Percentiles rank a stretch among this genome's conserved stretches.
Evolutionary conservation across 2,329 filamentous ascomycete genomes (phyloP).

Genomic region (Epichloe typhina): DNA sequence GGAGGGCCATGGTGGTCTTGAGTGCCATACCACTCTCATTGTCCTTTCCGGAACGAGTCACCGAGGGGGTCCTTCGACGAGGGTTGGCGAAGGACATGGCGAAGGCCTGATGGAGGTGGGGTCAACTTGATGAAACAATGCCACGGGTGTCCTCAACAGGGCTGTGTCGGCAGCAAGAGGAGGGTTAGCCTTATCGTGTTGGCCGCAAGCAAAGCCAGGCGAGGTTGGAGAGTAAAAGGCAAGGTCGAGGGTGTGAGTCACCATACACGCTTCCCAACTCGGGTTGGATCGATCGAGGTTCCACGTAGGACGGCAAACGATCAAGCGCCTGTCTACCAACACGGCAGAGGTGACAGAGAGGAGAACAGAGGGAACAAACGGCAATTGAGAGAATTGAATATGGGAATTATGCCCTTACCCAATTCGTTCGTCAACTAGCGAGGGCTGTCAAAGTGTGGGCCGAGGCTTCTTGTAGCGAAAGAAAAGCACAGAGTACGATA

Average conservation of each 20-base stretch:
- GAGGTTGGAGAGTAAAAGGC: background rate
- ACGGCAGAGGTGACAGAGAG: background rate
- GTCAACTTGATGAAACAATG: background rate
- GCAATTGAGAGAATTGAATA: background rate
- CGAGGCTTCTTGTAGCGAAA: background rate
- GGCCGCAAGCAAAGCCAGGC: background rate
- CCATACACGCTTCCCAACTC: background rate
- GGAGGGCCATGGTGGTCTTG: conserved; percentile 35
- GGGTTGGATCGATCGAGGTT: background rate
- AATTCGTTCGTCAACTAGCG: background rate
- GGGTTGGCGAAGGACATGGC: conserved; percentile 37
- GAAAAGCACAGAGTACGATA: background rate
- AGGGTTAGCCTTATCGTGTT: background rate
- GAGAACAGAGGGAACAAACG: background rate
- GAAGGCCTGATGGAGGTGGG: conserved; percentile 1
- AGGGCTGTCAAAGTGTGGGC: background rate
- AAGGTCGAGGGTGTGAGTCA: conserved; percentile 3
- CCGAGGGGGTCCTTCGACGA: conserved; percentile 31
- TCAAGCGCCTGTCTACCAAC: background rate
- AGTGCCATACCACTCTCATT: conserved; percentile 20
- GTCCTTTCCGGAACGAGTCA: conserved; percentile 24
- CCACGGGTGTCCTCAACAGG: conserved; percentile 1
- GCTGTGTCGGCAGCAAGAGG: background rate
- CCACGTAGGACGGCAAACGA: background rate
- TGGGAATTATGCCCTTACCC: background rate